Evolutionary conservation across 805 yeast genomes (phyloP), one percentile per base, ranked within the genome.

Genomic region (Teunomyces pallodes): DNA sequence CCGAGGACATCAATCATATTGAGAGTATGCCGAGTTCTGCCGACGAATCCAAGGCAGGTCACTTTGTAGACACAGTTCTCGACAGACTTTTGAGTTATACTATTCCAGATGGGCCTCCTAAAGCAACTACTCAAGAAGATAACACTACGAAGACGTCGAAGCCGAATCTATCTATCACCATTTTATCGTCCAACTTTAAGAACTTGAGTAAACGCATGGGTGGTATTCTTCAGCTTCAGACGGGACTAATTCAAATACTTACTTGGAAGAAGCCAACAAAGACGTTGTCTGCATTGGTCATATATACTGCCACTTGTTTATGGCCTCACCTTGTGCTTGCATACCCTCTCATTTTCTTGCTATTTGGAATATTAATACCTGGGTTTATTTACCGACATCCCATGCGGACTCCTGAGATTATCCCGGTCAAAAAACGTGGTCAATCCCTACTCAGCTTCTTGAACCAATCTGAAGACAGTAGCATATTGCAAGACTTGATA

Each of bases 221-320:
- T 27, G 67, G 71, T 0, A 57, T 86, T 8, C 84, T 87, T 55
- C 76, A 70, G 36, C 48, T 83, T 1, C 92, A 87, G 56, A 84
- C 84, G 54, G 81, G 82, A 2, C 36, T 84, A 1, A 71, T 83
- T 5, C 79, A 81, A 43, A 60, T 87, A 0, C 49, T 88, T 20
- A 79, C 87, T 4, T 91, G 97, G 97, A 80, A 82, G 50, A 72
- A 76, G 26, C 91, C 95, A 0, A 72, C 87, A 0, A 77, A 81
- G 51, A 90, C 97, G 0, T 53, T 90, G 4, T 71, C 85, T 0
- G 61, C 72, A 17, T 65, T 89, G 46, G 68, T 84, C 4, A 52
- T 82, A 1, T 83, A 86, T 54, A 84, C 96, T 0, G 74, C 82
- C 50, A 69, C 84, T 1, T 86, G 94, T 56, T 64, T 84, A 31